Base-by-base conservation (phyloP, 2,329 filamentous ascomycete genomes). In the Alternaria sp. region DNA sequence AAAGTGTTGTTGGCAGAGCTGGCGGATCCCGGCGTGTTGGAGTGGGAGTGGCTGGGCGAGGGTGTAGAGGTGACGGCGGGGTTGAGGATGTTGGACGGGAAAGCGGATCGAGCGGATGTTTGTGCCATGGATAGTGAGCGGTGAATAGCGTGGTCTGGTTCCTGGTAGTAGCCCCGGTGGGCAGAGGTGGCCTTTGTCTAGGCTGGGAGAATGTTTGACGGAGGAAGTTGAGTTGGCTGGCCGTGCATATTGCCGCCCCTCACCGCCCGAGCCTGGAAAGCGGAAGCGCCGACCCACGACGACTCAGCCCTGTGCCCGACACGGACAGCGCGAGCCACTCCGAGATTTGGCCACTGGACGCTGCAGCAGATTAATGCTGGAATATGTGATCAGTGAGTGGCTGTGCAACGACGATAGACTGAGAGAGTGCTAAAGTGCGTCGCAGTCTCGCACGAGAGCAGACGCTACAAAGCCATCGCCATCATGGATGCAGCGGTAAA, bases 1-100 rank as follows among this genome's bases (percentile, higher is more conserved):
- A 95, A 97, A 23, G 94, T 93, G 76, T 92, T 92, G 81, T 90
- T 92, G 80, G 88, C 90, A 52, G 86, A 81, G 65, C 82, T 82
- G 25, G 85, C 85, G 40, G 81, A 80, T 11, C 85, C 85, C 52
- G 84, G 84, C 54, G 82, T 76, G 62, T 64, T 66, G 83, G 82
- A 74, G 64, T 50, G 60, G 15, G 60, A 49, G 49, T 68, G 65
- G 84, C 86, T 49, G 77, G 84, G 75, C 69, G 78, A 79, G 70
- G 72, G 79, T 64, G 80, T 77, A 40, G 76, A 67, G 60, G 72
- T 58, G 49, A 67, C 46, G 66, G 79, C 76, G 59, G 76, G 65
- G 61, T 64, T 62, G 60, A 68, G 59, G 40, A 65, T 65, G 65
- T 47, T 66, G 47, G 72, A 57, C 62, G 72, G 62, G 62, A 70